phyloP scores from a whole-genome alignment of 2,329 filamentous ascomycete genomes.

The Cladorrhinum sp. region DNA sequence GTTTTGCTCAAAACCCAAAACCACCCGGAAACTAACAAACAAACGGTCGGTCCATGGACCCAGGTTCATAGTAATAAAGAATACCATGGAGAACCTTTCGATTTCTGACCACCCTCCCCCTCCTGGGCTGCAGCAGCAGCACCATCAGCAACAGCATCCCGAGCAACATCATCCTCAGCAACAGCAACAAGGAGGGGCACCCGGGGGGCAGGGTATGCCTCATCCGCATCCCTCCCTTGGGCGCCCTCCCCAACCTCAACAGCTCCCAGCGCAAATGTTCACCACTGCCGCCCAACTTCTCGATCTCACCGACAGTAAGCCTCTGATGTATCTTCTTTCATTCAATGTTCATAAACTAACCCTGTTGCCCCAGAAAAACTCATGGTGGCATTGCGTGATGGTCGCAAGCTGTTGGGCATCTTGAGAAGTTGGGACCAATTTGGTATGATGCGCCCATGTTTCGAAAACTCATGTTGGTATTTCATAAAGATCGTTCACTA shows the following conservation, averaged over 20 bases:
- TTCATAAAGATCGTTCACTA: conserved; percentile 1
- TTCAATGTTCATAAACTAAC: neutral
- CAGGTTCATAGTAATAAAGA: conserved; percentile 10
- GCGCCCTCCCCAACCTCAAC: conserved; percentile 47
- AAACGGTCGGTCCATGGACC: conserved; percentile 15
- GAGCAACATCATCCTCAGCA: conserved; percentile 15
- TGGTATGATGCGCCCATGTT: conserved; percentile 56
- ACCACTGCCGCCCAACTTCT: conserved; percentile 93
- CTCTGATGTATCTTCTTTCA: conserved; percentile 1
- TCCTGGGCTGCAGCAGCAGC: conserved; percentile 11
- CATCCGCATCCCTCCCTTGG: conserved; percentile 23
- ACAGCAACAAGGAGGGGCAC: conserved; percentile 16
- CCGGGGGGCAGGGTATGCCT: conserved; percentile 16
- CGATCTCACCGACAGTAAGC: conserved; percentile 94
- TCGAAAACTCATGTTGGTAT: neutral
- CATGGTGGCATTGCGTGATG: conserved; percentile 85
- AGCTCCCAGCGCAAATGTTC: conserved; percentile 93
- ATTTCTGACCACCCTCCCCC: conserved; percentile 30
- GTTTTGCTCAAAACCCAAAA: neutral
- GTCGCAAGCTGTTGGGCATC: conserved; percentile 89
- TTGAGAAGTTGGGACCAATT: conserved; percentile 97
- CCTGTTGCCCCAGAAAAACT: conserved; percentile 72
- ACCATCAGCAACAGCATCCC: conserved; percentile 14
- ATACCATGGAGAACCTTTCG: conserved; percentile 33
- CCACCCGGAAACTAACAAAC: neutral